Evolutionary conservation across 2,329 filamentous ascomycete genomes (phyloP), one percentile per base, ranked within the genome.

Genomic region (Xylariaceae sp.): DNA sequence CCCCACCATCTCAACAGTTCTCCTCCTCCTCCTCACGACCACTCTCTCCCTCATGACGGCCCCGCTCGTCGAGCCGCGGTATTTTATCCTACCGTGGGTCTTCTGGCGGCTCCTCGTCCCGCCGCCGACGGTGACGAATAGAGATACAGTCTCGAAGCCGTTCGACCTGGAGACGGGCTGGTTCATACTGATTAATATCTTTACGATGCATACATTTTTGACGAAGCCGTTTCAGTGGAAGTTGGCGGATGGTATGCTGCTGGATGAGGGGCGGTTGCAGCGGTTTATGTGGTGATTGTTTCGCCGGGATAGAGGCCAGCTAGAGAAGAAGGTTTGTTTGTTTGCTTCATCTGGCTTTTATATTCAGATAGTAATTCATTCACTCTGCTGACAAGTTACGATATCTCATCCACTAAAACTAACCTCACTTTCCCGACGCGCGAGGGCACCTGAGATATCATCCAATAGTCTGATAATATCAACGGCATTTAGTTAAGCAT

Each of bases 71-170:
- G 94, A 99, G 73, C 94, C 94, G 11, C 84, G 94, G 11, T 99
- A 99, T 74, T 96, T 96, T 73, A 95, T 99, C 71, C 80, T 97
- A 10, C 92, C 93, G 0, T 99, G 92, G 91, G 83, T 97, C 7
- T 86, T 97, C 68, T 97, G 92, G 90, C 83, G 94, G 0, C 75
- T 97, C 6, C 82, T 95, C 68, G 76, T 95, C 0, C 90, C 23
- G 23, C 90, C 13, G 23, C 49, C 10, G 23, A 30, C 23, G 23
- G 23, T 30, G 5, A 35, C 11, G 23, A 23, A 35, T n/a, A 23
- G 11, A 13, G 15, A 8, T 34, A 44, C 54, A 1, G 11, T 56
- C 13, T 4, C 47, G n/a, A 30, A 56, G 35, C 56, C 86, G 1
- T 58, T 76, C 7, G 10, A 34, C 1, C 55, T 82, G 2, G 90